Evolutionary conservation across 768 basidiomycete species (phyloP), one percentile per base, ranked within the genome.

Genomic region (Tubosaeta sp.): DNA sequence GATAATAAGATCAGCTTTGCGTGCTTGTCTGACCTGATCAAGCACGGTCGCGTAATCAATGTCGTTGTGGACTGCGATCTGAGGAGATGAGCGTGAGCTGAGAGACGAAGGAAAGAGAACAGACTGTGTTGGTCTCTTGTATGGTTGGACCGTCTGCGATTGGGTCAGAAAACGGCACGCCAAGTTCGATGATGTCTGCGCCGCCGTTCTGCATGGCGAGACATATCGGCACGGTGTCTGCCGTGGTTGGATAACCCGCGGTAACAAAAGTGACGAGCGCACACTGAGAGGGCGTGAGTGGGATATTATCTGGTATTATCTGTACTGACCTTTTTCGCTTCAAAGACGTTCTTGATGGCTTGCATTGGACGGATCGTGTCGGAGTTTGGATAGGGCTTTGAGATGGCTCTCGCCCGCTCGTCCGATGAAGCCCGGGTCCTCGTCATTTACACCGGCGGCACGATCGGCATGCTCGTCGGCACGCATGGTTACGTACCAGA

Each of bases 101-200:
- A 30, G 38, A 29, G 14, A 18, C 21, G n/a, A 3, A 14, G 31
- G 22, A 19, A 27, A 19, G 13, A 34, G n/a, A 19, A 14, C 59
- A n/a, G 40, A 65, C 95, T n/a, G 87, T 90, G 68, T 97, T 98
- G 12, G 90, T 80, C 54, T 86, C 87, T 65, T 99, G 95, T 54
- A 99, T 96, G 3, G 83, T 84, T 22, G 90, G 90, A 0, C 95
- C 95, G 71, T 99, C 95, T 2, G 93, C 94, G 59, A 93, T 90
- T 18, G 94, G 95, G 72, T 97, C 95, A 48, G 90, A 94, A 49
- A 65, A 65, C 19, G 65, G 65, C 31, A 97, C 80, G 16, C 95
- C 95, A 16, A 99, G 79, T 68, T 99, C 95, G 54, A 98, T 94
- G 53, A 97, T 81, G 67, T 97, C 94, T 40, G 91, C 82, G 6